Conservation (phyloP, 148 eudicot species). For the Fagopyrum esculentum region DNA sequence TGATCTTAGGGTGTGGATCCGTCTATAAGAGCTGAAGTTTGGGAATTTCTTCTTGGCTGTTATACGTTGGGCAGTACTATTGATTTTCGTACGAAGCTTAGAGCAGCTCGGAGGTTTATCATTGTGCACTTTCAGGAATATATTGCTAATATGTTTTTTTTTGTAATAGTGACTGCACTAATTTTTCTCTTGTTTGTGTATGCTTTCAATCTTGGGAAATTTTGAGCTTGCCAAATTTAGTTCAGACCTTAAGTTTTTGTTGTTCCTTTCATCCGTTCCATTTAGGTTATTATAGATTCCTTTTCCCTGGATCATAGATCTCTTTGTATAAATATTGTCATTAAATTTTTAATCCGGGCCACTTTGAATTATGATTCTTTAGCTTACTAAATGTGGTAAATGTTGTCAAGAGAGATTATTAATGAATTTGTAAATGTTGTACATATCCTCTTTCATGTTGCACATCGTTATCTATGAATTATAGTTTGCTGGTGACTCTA, state of each 20-base stretch:
- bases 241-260: background rate
- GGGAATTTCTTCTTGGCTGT: slow-evolving; percentile 99
- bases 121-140: slow-evolving; percentile 8
- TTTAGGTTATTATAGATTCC: background rate
- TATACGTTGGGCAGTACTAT: slow-evolving; percentile 79
- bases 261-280: background rate
- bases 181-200: background rate
- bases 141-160: background rate
- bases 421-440: background rate
- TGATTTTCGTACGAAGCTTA: slow-evolving; percentile 61
- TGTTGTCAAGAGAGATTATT: background rate
- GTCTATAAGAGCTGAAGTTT: slow-evolving; percentile 91
- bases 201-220: background rate
- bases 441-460: background rate
- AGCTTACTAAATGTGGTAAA: background rate
- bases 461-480: background rate
- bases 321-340: background rate
- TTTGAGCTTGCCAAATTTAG: background rate
- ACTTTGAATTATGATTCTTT: background rate
- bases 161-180: background rate
- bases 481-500: background rate
- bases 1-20: slow-evolving; percentile 89
- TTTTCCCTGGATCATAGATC: background rate
- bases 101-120: slow-evolving; percentile 80
- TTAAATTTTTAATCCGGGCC: background rate